Conservation (phyloP, 177 flowering plant species). For the Vitis hybrid region DNA sequence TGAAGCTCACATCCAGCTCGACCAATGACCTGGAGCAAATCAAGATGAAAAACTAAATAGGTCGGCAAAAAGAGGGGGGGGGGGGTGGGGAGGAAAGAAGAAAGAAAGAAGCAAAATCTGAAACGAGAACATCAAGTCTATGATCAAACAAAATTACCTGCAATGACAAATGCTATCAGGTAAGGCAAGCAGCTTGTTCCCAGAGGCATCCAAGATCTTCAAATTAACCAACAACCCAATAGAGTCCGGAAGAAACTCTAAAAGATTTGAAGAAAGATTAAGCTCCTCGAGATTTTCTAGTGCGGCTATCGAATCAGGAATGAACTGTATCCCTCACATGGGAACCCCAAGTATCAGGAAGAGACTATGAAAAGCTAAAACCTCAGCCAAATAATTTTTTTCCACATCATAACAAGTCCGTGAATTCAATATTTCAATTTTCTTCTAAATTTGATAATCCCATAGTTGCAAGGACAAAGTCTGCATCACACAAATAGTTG, state of each 20-base stretch:
- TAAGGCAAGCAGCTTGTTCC: slow-evolving; percentile 64
- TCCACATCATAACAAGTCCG: background rate
- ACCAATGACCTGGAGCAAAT: slow-evolving; percentile 61
- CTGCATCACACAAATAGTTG: no score
- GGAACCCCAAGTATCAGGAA: background rate
- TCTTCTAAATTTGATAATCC: no score
- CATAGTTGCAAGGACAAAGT: no score
- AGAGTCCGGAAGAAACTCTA: slow-evolving; percentile 83
- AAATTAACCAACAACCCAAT: slow-evolving; percentile 70
- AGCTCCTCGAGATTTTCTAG: slow-evolving; percentile 78
- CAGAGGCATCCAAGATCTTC: slow-evolving; percentile 67
- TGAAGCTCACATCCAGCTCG: slow-evolving; percentile 84
- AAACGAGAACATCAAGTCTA: background rate
- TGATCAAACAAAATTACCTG: slow-evolving; percentile 47
- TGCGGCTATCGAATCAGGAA: slow-evolving; percentile 91
- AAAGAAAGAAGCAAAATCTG: background rate
- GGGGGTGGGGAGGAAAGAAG: background rate
- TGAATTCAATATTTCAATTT: background rate
- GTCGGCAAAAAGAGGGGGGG: background rate
- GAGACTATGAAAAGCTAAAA: background rate
- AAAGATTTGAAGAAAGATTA: slow-evolving; percentile 61
- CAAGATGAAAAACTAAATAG: background rate
- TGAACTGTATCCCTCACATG: slow-evolving; percentile 40
- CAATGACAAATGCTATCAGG: slow-evolving; percentile 86
- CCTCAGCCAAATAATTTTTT: background rate